A percentile compares a stretch with the other conserved stretches of the same genome.
Evolutionary conservation across 805 yeast genomes (phyloP).

Genomic region (Yarrowia sp.): DNA sequence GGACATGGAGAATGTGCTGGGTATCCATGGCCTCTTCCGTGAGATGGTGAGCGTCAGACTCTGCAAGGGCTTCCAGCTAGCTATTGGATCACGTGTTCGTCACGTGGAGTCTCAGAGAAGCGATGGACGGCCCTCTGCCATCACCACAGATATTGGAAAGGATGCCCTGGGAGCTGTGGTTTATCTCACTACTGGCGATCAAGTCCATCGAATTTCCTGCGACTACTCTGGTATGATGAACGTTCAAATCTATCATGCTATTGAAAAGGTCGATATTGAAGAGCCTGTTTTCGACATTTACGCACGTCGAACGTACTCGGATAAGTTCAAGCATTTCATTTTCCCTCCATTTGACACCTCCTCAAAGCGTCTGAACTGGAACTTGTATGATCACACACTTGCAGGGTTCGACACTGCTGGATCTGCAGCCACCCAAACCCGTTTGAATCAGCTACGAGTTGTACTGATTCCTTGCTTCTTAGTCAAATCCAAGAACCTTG

Average conservation of each 20-base stretch:
- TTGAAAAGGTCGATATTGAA: constrained; percentile 4
- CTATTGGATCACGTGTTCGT: constrained; percentile 65
- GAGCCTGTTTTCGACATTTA: constrained; percentile 20
- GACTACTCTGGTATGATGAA: constrained; percentile 69
- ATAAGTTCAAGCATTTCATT: constrained; percentile 1
- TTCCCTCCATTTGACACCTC: constrained; percentile 37
- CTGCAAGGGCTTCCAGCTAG: constrained; percentile 85
- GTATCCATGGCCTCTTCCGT: constrained; percentile 62
- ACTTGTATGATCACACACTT: constrained; percentile 80
- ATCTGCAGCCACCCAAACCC: not conserved
- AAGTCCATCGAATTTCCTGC: constrained; percentile 77
- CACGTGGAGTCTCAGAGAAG: constrained; percentile 60
- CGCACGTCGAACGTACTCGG: constrained; percentile 16
- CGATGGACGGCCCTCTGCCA: constrained; percentile 51
- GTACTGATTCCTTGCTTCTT: constrained; percentile 66
- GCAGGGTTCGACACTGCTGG: constrained; percentile 82
- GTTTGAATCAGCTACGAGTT: constrained; percentile 63
- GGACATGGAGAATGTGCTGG: constrained; percentile 52
- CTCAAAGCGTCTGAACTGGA: constrained; percentile 67
- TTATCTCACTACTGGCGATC: constrained; percentile 73
- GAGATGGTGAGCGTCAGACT: constrained; percentile 84
- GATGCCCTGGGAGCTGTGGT: constrained; percentile 57
- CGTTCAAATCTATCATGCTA: constrained; percentile 62
- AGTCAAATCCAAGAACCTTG: not conserved
- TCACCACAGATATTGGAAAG: constrained; percentile 51